Evolutionary conservation across 2,329 filamentous ascomycete genomes (phyloP).

Genomic region (Fusarium subtropicale): DNA sequence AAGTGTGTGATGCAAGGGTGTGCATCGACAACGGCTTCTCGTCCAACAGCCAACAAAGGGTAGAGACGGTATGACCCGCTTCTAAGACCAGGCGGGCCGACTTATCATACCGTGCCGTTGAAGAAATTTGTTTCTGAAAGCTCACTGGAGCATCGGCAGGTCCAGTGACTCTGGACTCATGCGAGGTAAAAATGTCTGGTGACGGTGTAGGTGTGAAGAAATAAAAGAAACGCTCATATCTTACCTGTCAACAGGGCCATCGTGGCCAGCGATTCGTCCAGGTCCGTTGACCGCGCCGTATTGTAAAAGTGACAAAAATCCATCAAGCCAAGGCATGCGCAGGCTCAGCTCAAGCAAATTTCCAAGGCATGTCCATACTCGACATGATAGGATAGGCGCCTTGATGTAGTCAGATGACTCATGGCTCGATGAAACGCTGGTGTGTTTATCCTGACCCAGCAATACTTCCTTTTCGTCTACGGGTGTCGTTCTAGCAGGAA

Average conservation of each 20-base stretch:
- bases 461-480: conserved; percentile 42
- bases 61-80: conserved; percentile 35
- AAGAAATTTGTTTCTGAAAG: conserved; percentile 44
- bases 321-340: conserved; percentile 92
- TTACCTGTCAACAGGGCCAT: conserved; percentile 92
- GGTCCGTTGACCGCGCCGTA: conserved; percentile 79
- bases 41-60: conserved; percentile 13
- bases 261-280: conserved; percentile 77
- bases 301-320: conserved; percentile 79
- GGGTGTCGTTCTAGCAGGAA: conserved; percentile 64
- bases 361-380: conserved; percentile 78
- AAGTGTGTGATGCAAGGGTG: conserved; percentile 28
- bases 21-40: conserved; percentile 19
- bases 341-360: conserved; percentile 77
- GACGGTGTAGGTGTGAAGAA: conserved; percentile 34
- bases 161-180: conserved; percentile 62
- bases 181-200: conserved; percentile 55
- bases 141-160: conserved; percentile 54
- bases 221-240: conserved; percentile 54
- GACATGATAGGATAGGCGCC: conserved; percentile 80
- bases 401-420: conserved; percentile 49
- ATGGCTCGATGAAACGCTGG: conserved; percentile 27
- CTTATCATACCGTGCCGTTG: conserved; percentile 30
- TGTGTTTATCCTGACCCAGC: conserved; percentile 39
- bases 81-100: conserved; percentile 35